Conservation (phyloP, 129 eudicot species). For the Tagetes patula region DNA sequence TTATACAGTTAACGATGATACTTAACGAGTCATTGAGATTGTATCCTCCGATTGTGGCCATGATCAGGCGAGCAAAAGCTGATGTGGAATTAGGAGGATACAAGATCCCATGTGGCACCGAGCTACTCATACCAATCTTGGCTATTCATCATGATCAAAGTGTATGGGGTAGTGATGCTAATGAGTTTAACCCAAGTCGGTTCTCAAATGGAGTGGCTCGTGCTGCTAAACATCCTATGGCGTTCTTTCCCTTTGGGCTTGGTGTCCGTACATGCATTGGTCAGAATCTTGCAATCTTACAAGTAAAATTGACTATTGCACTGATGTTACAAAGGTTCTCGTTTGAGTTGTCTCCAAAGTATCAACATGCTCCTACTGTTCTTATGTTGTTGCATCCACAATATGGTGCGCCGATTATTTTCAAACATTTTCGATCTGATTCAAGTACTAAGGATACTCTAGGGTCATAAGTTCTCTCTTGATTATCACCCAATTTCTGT, state of each 20-base stretch:
- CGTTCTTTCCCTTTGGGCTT: constrained; percentile 74
- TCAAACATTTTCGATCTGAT: constrained; percentile 38
- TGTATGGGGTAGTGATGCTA: constrained; percentile 75
- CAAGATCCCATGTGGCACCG: constrained; percentile 68
- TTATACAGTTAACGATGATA: constrained; percentile 73
- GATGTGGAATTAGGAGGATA: constrained; percentile 69
- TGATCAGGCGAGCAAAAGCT: constrained; percentile 63
- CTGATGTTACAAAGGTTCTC: constrained; percentile 60
- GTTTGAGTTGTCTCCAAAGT: constrained; percentile 56
- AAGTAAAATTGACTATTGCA: constrained; percentile 73
- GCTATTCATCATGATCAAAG: constrained; percentile 87
- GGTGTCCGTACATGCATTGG: constrained; percentile 85
- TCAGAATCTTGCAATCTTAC: constrained; percentile 77
- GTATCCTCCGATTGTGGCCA: constrained; percentile 82
- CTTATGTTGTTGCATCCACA: constrained; percentile 83
- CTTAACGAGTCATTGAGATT: constrained; percentile 71
- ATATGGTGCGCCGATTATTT: constrained; percentile 71
- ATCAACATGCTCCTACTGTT: constrained; percentile 82
- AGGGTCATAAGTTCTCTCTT: constrained; percentile 20
- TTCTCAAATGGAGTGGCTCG: constrained; percentile 80
- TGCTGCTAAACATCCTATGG: constrained; percentile 78
- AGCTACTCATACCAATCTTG: constrained; percentile 69
- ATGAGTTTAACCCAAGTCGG: constrained; percentile 77
- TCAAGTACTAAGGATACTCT: constrained; percentile 24
- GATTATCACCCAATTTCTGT: not conserved